Evolutionary conservation across 495 filamentous ascomycete species (phyloP).

Genomic region (Poronia punctata): DNA sequence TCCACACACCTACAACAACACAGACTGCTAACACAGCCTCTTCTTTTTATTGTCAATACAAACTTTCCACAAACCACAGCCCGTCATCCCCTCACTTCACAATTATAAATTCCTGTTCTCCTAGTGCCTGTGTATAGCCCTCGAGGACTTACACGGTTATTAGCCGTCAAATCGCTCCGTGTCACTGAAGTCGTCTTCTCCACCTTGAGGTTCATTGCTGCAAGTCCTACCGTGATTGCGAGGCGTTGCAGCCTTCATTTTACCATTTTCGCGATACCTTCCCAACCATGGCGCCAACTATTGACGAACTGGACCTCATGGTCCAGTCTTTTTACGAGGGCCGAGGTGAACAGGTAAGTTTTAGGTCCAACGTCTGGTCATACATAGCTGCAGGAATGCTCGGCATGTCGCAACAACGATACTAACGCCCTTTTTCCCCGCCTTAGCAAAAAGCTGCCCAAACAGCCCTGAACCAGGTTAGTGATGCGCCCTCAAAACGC

Average conservation of each 20-base stretch:
- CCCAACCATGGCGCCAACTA: conserved; percentile 50
- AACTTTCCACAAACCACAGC: not conserved
- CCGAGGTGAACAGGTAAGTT: conserved; percentile 77
- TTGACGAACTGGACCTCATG: conserved; percentile 89
- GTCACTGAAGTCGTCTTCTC: not conserved
- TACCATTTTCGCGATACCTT: conserved; percentile 12
- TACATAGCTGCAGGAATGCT: not conserved
- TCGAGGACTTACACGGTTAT: too few species aligned
- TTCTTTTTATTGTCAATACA: conserved; percentile 10
- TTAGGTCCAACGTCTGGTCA: not conserved
- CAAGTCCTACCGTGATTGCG: conserved; percentile 16
- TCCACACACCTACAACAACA: conserved; percentile 6
- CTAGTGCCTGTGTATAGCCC: not conserved
- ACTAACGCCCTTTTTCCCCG: conserved; percentile 24
- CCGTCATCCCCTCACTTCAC: not conserved
- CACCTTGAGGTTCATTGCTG: conserved; percentile 1
- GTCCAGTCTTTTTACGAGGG: conserved; percentile 96
- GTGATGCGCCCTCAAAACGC: conserved; percentile 26
- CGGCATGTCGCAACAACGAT: conserved; percentile 8
- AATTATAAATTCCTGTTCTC: too few species aligned
- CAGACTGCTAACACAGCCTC: conserved; percentile 1
- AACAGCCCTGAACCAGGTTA: conserved; percentile 86
- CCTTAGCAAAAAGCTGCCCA: conserved; percentile 94
- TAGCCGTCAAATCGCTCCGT: not conserved
- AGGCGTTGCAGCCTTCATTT: conserved; percentile 25